phyloP scores from a whole-genome alignment of 1,139 yeast species.

The Nematodospora anomalae region DNA sequence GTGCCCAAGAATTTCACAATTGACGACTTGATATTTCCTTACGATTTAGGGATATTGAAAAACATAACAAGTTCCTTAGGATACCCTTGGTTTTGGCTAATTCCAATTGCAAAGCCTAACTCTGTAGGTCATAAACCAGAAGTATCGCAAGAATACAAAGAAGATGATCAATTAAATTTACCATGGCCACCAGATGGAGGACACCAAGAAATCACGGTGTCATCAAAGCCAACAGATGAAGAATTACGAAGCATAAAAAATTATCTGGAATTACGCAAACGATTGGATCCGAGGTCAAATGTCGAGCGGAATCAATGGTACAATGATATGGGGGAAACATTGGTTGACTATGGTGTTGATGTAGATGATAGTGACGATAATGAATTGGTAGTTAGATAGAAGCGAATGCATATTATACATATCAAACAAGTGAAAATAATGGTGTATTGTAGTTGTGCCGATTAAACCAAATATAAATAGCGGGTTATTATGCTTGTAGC shows the following conservation, averaged over 20 bases:
- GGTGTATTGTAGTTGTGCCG: no score
- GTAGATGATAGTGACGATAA: constrained; percentile 41
- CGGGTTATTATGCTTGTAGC: no score
- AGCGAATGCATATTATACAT: not conserved
- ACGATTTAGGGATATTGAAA: constrained; percentile 63
- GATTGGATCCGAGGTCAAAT: constrained; percentile 28
- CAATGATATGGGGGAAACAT: constrained; percentile 77
- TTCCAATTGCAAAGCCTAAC: constrained; percentile 64
- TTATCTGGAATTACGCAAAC: constrained; percentile 23
- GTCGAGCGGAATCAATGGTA: constrained; percentile 57
- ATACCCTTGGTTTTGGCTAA: constrained; percentile 60
- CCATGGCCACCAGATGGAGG: constrained; percentile 94
- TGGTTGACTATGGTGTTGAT: constrained; percentile 89
- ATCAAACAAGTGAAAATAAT: no score
- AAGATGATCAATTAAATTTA: constrained; percentile 59
- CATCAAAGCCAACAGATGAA: constrained; percentile 21
- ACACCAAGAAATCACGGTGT: constrained; percentile 30
- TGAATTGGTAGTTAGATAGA: constrained; percentile 9
- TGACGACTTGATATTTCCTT: constrained; percentile 75
- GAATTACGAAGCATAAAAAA: constrained; percentile 19
- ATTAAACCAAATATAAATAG: no score
- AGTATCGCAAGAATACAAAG: constrained; percentile 49
- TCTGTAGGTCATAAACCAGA: constrained; percentile 48
- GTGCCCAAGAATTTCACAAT: constrained; percentile 42
- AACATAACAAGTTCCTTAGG: constrained; percentile 58